These are phyloP conservation scores for Helotiales sp. DNA, from an alignment of 2,329 filamentous ascomycete genomes.

Conservation along the genomic window DNA sequence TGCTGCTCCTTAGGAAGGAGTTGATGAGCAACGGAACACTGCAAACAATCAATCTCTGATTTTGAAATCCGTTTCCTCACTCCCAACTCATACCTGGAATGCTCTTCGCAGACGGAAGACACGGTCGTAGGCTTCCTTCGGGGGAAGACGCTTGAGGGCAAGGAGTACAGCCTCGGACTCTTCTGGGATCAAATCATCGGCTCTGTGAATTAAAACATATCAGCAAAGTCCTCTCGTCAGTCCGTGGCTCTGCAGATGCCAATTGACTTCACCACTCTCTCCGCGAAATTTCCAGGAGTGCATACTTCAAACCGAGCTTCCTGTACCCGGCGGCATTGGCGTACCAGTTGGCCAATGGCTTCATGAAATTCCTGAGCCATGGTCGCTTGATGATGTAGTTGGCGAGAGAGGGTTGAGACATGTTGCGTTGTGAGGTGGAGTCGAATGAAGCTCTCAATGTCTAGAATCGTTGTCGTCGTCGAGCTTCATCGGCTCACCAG, in stretches of 20 bases:
- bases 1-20: slow-evolving; percentile 64
- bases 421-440: slow-evolving; percentile 26
- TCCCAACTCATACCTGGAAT: slow-evolving; percentile 65
- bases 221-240: slow-evolving; percentile 13
- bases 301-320: slow-evolving; percentile 86
- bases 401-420: slow-evolving; percentile 56
- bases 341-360: slow-evolving; percentile 87
- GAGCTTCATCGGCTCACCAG: background rate
- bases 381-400: slow-evolving; percentile 80
- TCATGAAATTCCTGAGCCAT: slow-evolving; percentile 78
- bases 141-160: slow-evolving; percentile 85
- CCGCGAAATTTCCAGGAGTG: slow-evolving; percentile 4
- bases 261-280: slow-evolving; percentile 9
- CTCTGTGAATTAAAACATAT: slow-evolving; percentile 52
- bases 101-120: slow-evolving; percentile 96
- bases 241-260: background rate
- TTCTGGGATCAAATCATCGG: slow-evolving; percentile 93
- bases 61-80: background rate
- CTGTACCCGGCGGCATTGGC: slow-evolving; percentile 86
- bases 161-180: slow-evolving; percentile 84
- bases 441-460: slow-evolving; percentile 8
- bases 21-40: slow-evolving; percentile 62
- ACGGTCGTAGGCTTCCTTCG: slow-evolving; percentile 93
- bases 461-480: slow-evolving; percentile 4
- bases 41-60: slow-evolving; percentile 12